Base-by-base conservation (phyloP, 768 basidiomycete genomes). In the Serendipita sp. region DNA sequence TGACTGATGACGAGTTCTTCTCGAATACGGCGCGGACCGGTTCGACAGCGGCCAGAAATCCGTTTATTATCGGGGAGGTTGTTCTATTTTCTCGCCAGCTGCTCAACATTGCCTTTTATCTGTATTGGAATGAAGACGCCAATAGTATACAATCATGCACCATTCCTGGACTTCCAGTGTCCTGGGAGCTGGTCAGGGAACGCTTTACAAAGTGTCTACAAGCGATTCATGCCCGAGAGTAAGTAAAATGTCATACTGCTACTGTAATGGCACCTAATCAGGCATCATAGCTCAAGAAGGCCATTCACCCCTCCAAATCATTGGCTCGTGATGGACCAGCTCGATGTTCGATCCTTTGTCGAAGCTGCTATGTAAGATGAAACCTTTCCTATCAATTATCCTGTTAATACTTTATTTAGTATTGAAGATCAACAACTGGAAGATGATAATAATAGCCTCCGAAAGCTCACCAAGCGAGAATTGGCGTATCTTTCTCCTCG, bases 1-100 rank as follows among this genome's bases (percentile, higher is more conserved):
- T 98, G 80, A 90, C 90, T 0, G 96, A 99, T 69, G 95, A 97
- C 73, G 96, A 98, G 72, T 98, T 98, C 76, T 96, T 96, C 71
- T 81, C 83, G 8, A 66, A 64, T 33, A 64, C 68, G 10, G 63
- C 74, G 2, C 62, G 69, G 15, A 69, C 75, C 3, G 27, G 34
- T 15, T 11, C 64, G 16, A n/a, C 34, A n/a, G 36, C 18, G 3
- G 71, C 77, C n/a, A 76, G 84, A 18, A 95, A 93, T 66, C 88
- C 93, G 0, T 79, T 98, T 1, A 77, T 79, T 0, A 72, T 94
- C 5, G 91, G 95, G 69, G 96, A 98, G 67, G 78, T 97, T 23
- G 74, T 78, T 36, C 76, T 80, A 3, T 83, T 95, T 66, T 87
- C 86, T 15, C 80, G 82, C n/a, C 81, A 89, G 66, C 76, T 95